Evolutionary conservation across 371 early-diverging fungal species (phyloP).

Genomic region (Rhizopus stolonifer): DNA sequence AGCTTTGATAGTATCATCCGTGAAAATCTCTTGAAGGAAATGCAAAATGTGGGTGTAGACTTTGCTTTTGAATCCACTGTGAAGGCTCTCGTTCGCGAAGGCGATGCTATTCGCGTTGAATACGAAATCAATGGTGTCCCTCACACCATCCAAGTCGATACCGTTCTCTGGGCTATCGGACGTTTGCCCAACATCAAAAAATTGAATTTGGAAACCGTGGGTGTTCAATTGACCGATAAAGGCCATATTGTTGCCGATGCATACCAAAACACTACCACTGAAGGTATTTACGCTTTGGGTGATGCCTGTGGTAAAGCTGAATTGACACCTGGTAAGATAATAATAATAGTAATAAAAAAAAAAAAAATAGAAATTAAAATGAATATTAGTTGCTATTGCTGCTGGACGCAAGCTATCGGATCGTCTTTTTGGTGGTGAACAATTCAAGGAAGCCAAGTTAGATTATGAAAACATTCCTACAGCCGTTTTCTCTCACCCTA

Average conservation of each 20-base stretch:
- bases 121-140: conserved; percentile 39
- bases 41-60: conserved; percentile 70
- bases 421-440: conserved; percentile 80
- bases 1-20: conserved; percentile 90
- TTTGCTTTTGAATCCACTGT: conserved; percentile 72
- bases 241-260: conserved; percentile 81
- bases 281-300: conserved; percentile 87
- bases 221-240: conserved; percentile 59
- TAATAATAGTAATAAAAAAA: background rate
- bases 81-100: conserved; percentile 43
- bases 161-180: conserved; percentile 88
- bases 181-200: conserved; percentile 74
- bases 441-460: conserved; percentile 71
- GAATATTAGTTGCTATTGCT: conserved; percentile 79
- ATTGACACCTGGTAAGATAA: conserved; percentile 83
- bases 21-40: conserved; percentile 77
- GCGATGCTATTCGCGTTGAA: conserved; percentile 38
- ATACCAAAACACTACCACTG: conserved; percentile 78
- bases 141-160: conserved; percentile 57
- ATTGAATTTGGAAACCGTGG: conserved; percentile 69
- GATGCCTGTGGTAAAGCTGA: conserved; percentile 92
- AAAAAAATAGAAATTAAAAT: background rate
- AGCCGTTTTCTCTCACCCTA: conserved; percentile 96
- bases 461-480: conserved; percentile 95
- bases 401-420: conserved; percentile 93